Conservation (phyloP, 1,284 basidiomycete genomes). For the Kwoniella shivajii region DNA sequence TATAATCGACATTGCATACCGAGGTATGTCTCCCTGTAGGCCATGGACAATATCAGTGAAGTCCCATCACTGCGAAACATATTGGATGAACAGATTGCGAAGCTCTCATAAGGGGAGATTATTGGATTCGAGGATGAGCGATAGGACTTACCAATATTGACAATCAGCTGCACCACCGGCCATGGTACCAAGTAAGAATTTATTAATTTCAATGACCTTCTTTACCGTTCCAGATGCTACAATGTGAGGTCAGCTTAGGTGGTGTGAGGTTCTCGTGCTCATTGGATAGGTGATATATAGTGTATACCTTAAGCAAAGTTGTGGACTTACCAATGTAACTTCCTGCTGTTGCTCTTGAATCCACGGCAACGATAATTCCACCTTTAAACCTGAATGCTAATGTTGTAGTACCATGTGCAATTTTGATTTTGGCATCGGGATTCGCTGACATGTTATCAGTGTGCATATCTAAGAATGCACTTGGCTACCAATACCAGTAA, state of each 20-base stretch:
- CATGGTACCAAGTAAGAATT: slow-evolving; percentile 97
- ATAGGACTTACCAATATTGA: slow-evolving; percentile 57
- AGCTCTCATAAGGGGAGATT: neutral
- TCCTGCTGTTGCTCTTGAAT: slow-evolving; percentile 95
- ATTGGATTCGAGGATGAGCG: no score
- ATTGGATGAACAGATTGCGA: neutral
- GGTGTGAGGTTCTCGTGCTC: neutral
- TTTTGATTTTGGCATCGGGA: slow-evolving; percentile 93
- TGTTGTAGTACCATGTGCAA: slow-evolving; percentile 98
- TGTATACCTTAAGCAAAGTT: no score
- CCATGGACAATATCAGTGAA: slow-evolving; percentile 1
- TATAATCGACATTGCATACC: slow-evolving; percentile 97
- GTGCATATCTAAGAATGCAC: slow-evolving; percentile 81
- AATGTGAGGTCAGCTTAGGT: neutral
- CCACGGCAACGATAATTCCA: slow-evolving; percentile 96
- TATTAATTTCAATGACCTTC: slow-evolving; percentile 99
- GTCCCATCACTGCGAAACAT: neutral
- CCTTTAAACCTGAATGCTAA: slow-evolving; percentile 96
- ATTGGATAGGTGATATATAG: neutral
- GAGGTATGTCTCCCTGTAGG: slow-evolving; percentile 90
- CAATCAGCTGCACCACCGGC: slow-evolving; percentile 87
- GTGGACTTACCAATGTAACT: slow-evolving; percentile 81
- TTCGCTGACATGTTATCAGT: slow-evolving; percentile 87
- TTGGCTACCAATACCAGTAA: slow-evolving; percentile 63
- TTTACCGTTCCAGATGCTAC: slow-evolving; percentile 91